Conservation (phyloP, 305 asterid species). For the Ilex paraguariensis region DNA sequence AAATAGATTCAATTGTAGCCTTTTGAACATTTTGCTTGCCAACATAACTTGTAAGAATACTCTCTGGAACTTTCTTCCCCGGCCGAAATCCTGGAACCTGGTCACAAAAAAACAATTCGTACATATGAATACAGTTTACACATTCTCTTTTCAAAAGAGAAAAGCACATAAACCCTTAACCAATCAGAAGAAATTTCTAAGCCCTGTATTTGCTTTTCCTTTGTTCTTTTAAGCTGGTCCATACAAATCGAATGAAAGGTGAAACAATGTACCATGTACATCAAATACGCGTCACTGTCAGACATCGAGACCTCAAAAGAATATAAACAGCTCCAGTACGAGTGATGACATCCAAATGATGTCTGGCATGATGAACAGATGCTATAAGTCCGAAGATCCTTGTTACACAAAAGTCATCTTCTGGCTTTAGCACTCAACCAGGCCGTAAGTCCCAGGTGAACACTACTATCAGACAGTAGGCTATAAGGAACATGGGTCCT, state of each 20-base stretch:
- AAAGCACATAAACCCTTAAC: too few relatives aligned
- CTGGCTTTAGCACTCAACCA: too few relatives aligned
- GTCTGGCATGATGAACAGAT: too few relatives aligned
- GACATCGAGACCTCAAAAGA: too few relatives aligned
- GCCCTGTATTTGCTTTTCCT: background rate
- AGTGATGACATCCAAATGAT: too few relatives aligned
- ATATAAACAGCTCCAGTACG: too few relatives aligned
- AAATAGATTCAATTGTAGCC: conserved; percentile 78
- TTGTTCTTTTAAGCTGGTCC: background rate
- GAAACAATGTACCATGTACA: background rate
- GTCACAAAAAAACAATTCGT: conserved; percentile 1
- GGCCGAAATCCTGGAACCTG: conserved; percentile 98
- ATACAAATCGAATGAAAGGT: background rate
- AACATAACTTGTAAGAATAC: conserved; percentile 52
- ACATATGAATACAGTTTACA: background rate
- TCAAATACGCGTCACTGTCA: too few relatives aligned
- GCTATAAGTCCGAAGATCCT: conserved; percentile 2
- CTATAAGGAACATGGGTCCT: too few relatives aligned
- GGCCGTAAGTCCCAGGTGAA: too few relatives aligned
- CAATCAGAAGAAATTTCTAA: too few relatives aligned
- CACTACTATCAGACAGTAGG: too few relatives aligned
- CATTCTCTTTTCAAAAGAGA: background rate
- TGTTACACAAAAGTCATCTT: background rate
- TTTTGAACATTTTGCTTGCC: conserved; percentile 66
- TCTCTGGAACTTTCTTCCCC: conserved; percentile 86